These are phyloP conservation scores for Echeveria elegans DNA, from an alignment of 164 flowering plant genomes.

Conservation along the genomic window DNA sequence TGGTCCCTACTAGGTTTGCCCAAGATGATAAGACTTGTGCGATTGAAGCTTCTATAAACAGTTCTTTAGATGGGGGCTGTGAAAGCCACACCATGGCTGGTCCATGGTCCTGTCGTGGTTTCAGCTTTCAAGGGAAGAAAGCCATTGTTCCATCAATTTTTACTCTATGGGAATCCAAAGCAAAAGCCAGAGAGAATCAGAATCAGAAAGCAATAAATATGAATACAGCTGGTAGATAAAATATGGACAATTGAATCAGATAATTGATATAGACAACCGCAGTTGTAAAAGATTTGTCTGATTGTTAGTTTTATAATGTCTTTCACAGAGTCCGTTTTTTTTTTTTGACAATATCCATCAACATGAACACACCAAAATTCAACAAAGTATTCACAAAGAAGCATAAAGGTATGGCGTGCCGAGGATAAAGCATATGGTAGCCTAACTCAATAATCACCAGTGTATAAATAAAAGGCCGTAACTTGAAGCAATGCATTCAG, in stretches of 20 bases:
- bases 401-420: neutral
- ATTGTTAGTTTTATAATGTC: neutral
- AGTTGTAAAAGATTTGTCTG: neutral
- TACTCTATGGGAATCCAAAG: conserved; percentile 3
- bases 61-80: neutral
- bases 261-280: neutral
- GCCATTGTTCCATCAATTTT: conserved; percentile 6
- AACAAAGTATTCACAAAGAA: neutral
- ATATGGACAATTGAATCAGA: neutral
- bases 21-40: neutral
- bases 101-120: neutral
- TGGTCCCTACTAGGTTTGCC: neutral
- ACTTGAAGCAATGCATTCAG: neutral
- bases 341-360: neutral
- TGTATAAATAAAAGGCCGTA: neutral
- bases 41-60: neutral
- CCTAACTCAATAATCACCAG: neutral
- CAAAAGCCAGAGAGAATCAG: neutral
- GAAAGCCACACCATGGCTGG: neutral
- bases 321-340: neutral
- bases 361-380: neutral
- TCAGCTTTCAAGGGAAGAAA: conserved; percentile 3
- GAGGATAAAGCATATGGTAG: neutral
- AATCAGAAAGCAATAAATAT: neutral
- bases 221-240: neutral